A percentile compares a stretch with the other conserved stretches of the same genome.
Evolutionary conservation across 306 rosid species (phyloP).

Genomic region (Sicyos baderoa): DNA sequence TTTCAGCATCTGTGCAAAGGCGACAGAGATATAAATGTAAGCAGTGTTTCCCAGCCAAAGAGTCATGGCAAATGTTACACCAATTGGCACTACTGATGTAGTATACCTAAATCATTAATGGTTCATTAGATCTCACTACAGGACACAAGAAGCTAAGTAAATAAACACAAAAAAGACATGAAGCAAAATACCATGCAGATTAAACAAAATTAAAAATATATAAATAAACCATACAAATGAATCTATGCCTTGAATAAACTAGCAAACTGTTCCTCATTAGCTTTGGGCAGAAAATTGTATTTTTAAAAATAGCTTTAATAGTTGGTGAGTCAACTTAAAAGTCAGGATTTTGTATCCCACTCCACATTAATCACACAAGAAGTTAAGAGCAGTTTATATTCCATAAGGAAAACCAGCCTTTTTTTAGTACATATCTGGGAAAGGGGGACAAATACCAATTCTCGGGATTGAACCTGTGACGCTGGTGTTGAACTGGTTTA

Average conservation of each 20-base stretch:
- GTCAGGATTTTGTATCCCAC: neutral
- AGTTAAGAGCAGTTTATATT: neutral
- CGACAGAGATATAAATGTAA: constrained; percentile 88
- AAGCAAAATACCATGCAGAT: neutral
- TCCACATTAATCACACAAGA: neutral
- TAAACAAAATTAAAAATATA: neutral
- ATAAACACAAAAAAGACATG: neutral
- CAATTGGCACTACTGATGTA: constrained; percentile 87
- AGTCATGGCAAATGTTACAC: constrained; percentile 97
- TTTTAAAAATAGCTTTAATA: neutral
- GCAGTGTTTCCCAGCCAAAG: constrained; percentile 99
- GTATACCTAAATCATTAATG: constrained; percentile 57
- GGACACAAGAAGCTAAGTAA: constrained; percentile 17
- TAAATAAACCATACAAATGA: neutral
- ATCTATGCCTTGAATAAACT: neutral
- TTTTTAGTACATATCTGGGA: too few relatives aligned
- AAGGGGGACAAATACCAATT: too few relatives aligned
- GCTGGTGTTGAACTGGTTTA: too few relatives aligned
- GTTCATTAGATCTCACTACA: constrained; percentile 22
- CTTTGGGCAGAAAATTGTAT: neutral
- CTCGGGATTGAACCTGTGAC: too few relatives aligned
- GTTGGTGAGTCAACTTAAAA: constrained; percentile 10
- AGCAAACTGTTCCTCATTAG: neutral
- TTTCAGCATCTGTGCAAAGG: constrained; percentile 97
- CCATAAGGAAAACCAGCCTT: too few relatives aligned